Base-by-base conservation (phyloP, 2,329 filamentous ascomycete genomes). In the Fusarium nurragi region DNA sequence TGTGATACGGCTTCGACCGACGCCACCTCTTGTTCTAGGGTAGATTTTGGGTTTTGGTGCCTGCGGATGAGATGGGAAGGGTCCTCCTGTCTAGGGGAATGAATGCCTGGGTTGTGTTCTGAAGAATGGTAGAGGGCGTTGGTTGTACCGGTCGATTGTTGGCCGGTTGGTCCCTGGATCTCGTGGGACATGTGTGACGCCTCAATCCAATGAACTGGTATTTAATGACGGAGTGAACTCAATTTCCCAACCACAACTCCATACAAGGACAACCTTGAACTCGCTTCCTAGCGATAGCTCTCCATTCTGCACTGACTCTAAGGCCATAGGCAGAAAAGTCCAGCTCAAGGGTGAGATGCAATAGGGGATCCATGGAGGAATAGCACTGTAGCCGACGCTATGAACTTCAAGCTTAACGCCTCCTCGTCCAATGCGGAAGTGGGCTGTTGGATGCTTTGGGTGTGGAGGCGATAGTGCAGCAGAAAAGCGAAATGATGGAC, bases 1-100 rank as follows among this genome's bases (percentile, higher is more conserved):
- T 45, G 62, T 63, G 62, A 40, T 56, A 63, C 43, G 56, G 51
- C 57, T 50, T 46, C 21, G 51, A 57, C 30, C 44, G 47, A 47
- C 51, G 62, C 62, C 47, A 53, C 23, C 23, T n/a, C 11, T 25
- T 22, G 43, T 59, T 54, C 43, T 30, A 37, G 18, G 26, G 34
- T 34, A 38, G 8, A 5, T 34, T 32, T n/a, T n/a, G 16, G 16
- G 16, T 34, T 34, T 10, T 18, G 9, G 32, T 34, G 7, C 8
- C n/a, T 9, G 8, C n/a, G 32, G 32, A 13, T 30, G 13, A 30
- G 13, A 14, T 28, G 26, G 26, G 26, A 30, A 30, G 26, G 26
- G 26, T 30, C 14, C 26, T 30, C 13, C 26, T n/a, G n/a, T n/a
- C n/a, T n/a, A n/a, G n/a, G n/a, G n/a, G n/a, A n/a, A n/a, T n/a